Conservation (phyloP, 495 filamentous ascomycete species). For the Talaromyces proteolyticus region DNA sequence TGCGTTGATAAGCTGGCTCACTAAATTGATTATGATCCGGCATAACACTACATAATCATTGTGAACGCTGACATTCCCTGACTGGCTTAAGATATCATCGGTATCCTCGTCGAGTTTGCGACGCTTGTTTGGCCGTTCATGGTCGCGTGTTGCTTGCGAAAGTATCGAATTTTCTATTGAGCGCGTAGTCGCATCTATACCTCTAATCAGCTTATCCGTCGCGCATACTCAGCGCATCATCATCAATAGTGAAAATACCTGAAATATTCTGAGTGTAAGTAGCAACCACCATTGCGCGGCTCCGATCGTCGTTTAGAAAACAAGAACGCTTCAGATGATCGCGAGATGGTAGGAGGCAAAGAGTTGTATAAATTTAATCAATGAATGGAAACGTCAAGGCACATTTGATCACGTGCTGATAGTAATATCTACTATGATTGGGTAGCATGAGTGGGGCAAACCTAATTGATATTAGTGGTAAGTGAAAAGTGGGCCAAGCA, state of each 20-base stretch:
- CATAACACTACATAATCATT: constrained; percentile 32
- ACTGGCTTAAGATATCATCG: background rate
- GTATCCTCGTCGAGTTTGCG: constrained; percentile 21
- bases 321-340: too few species aligned
- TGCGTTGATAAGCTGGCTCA: background rate
- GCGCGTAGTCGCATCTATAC: constrained; percentile 2
- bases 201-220: too few species aligned
- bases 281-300: background rate
- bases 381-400: too few species aligned
- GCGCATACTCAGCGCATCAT: too few species aligned
- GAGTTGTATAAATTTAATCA: too few species aligned
- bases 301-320: too few species aligned
- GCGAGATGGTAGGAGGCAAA: constrained; percentile 1
- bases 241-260: too few species aligned
- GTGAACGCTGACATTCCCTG: background rate
- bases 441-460: too few species aligned
- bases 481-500: too few species aligned
- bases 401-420: too few species aligned
- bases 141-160: background rate
- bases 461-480: too few species aligned
- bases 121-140: constrained; percentile 26
- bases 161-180: constrained; percentile 1
- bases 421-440: too few species aligned
- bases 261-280: background rate
- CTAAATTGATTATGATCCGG: constrained; percentile 19